Percentiles rank a stretch among this genome's conserved stretches.
Conservation (phyloP, 2,329 filamentous ascomycete species). For the Exophiala spinifera region DNA sequence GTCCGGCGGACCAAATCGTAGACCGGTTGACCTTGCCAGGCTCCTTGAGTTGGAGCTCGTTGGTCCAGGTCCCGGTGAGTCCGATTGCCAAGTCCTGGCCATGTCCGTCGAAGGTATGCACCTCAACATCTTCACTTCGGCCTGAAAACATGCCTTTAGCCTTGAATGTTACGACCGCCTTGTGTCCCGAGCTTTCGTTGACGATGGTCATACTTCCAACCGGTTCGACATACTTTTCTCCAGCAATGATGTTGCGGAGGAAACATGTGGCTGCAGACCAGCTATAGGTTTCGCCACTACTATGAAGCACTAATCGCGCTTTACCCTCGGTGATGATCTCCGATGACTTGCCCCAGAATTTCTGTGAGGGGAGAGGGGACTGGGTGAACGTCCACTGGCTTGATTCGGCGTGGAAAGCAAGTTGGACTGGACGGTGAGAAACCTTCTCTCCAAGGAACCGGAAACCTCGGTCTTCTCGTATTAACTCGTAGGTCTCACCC, state of each 20-base stretch:
- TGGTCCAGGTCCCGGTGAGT: constrained; percentile 81
- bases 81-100: constrained; percentile 65
- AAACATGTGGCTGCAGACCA: constrained; percentile 89
- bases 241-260: constrained; percentile 91
- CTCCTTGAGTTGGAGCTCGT: constrained; percentile 63
- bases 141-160: constrained; percentile 96
- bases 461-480: constrained; percentile 83
- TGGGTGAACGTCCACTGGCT: constrained; percentile 83
- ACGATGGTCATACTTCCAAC: constrained; percentile 82
- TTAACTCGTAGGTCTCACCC: constrained; percentile 90
- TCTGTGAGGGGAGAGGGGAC: constrained; percentile 83
- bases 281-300: constrained; percentile 75
- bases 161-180: constrained; percentile 86
- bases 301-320: constrained; percentile 72
- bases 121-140: constrained; percentile 81
- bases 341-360: constrained; percentile 97
- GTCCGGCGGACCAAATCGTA: constrained; percentile 74
- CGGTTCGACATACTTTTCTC: constrained; percentile 96
- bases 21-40: constrained; percentile 60
- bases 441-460: constrained; percentile 95
- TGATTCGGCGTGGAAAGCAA: constrained; percentile 90
- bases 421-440: constrained; percentile 82
- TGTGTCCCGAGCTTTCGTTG: constrained; percentile 80
- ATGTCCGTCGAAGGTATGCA: constrained; percentile 67
- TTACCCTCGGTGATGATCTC: constrained; percentile 92